Evolutionary conservation across 306 rosid species (phyloP).

Genomic region (Glycine tomentella): DNA sequence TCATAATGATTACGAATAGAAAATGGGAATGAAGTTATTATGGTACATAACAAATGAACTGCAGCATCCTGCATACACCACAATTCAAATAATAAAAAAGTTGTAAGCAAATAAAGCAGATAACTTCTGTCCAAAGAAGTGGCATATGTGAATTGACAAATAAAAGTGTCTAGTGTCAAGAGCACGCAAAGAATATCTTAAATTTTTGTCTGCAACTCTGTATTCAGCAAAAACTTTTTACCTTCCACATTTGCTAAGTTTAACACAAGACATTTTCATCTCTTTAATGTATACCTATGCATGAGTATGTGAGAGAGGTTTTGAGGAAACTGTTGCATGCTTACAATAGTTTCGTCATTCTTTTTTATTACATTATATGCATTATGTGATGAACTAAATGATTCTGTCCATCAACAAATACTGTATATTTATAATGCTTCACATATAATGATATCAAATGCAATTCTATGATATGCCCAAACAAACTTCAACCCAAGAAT

Average conservation of each 20-base stretch:
- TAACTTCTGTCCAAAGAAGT: constrained; percentile 18
- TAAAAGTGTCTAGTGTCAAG: constrained; percentile 31
- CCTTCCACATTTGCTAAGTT: not conserved
- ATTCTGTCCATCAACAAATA: constrained; percentile 33
- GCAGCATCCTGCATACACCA: constrained; percentile 80
- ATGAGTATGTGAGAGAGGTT: not conserved
- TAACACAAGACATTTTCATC: constrained; percentile 8
- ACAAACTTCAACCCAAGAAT: constrained; percentile 38
- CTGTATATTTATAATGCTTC: not conserved
- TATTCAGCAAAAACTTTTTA: constrained; percentile 5
- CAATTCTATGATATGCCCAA: constrained; percentile 19
- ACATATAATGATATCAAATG: constrained; percentile 12
- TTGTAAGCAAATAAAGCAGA: constrained; percentile 25
- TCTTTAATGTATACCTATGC: constrained; percentile 5
- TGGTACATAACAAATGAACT: constrained; percentile 64
- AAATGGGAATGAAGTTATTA: constrained; percentile 67
- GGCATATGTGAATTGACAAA: constrained; percentile 2
- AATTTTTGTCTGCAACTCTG: constrained; percentile 8
- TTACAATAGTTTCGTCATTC: constrained; percentile 19
- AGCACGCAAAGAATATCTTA: constrained; percentile 37
- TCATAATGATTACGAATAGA: constrained; percentile 75
- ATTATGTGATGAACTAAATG: constrained; percentile 28
- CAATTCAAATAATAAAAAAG: constrained; percentile 42
- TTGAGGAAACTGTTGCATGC: not conserved
- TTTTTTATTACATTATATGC: constrained; percentile 5